Evolutionary conservation across 805 yeast species (phyloP), one percentile per base, ranked within the genome.

Genomic region (Nakazawaea siamensis): DNA sequence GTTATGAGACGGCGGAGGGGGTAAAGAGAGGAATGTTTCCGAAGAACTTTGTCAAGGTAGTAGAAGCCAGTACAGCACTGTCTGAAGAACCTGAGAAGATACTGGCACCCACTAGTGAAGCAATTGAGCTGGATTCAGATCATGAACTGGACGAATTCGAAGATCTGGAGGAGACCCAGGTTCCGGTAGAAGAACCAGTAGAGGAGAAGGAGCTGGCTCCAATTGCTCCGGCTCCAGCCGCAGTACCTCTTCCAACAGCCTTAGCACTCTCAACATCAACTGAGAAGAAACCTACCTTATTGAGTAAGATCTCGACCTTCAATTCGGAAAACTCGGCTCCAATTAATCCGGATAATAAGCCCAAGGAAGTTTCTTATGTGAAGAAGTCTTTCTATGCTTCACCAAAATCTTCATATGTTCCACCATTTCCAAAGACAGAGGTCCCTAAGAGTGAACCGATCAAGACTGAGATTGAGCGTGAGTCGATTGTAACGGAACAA

Each of bases 21-120:
- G 49, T 45, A 18, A 57, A 60, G 29, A 57, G 70, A 15, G 98
- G 98, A 6, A 78, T 88, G 62, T 92, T 92, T 48, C 98, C 98
- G 3, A 74, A 71, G 52, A 76, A 75, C 50, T 90, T 85, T 60
- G 97, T 90, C 4, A 73, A 73, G 33, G 37, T 32, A 26, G 33
- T 35, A 16, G 39, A 39, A 13, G 35, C 10, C 10, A 10, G 10
- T 20, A 10, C 7, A 20, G 25, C 34, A 14, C 27, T 14, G 19
- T 18, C 32, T 13, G 3, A 24, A 5, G 17, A 12, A n/a, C 18
- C 34, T 27, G 23, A 36, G n/a, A 14, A 8, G 12, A 21, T 9
- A 9, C 12, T 9, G 32, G 29, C 33, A 18, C 10, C 38, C 30
- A 18, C 37, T 8, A 17, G 39, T 19, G 41, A 10, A 12, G 27